These are phyloP conservation scores for Kwoniella europaea DNA, from an alignment of 768 basidiomycete genomes.

Conservation along the genomic window DNA sequence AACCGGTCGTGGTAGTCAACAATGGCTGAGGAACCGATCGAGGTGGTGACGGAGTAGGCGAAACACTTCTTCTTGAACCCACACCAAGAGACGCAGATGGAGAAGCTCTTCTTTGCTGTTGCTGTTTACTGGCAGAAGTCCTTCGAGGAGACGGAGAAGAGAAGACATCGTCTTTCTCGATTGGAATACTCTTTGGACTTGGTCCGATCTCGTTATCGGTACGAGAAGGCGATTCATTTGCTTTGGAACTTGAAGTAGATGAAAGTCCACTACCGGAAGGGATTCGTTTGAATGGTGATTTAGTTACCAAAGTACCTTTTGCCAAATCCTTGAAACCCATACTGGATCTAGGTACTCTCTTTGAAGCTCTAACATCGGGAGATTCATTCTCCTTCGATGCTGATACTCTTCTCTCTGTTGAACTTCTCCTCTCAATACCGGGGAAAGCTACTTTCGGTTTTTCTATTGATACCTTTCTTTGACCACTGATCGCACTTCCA, in stretches of 20 bases:
- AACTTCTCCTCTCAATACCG: constrained; percentile 15
- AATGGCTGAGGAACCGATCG: constrained; percentile 23
- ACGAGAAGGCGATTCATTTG: constrained; percentile 27
- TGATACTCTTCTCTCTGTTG: constrained; percentile 33
- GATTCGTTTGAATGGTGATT: constrained; percentile 49
- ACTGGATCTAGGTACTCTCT: constrained; percentile 39
- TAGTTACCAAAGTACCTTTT: constrained; percentile 44
- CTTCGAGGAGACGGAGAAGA: constrained; percentile 47
- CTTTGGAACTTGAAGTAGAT: constrained; percentile 16
- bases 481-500: constrained; percentile 33
- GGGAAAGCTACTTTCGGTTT: constrained; percentile 32
- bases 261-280: constrained; percentile 32
- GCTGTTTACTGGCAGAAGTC: constrained; percentile 22
- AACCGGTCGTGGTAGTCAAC: background rate
- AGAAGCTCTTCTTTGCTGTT: constrained; percentile 33
- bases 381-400: constrained; percentile 47
- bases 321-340: constrained; percentile 53
- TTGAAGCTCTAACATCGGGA: constrained; percentile 36
- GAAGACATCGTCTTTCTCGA: constrained; percentile 42
- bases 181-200: constrained; percentile 37
- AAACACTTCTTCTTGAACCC: constrained; percentile 15
- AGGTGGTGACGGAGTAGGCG: constrained; percentile 41
- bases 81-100: constrained; percentile 23
- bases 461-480: constrained; percentile 47
- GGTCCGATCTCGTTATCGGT: constrained; percentile 8